A percentile compares a stretch with the other conserved stretches of the same genome.
phyloP scores from a whole-genome alignment of 1,284 basidiomycete genomes.

The Ceratorhiza oryzae-sativae region DNA sequence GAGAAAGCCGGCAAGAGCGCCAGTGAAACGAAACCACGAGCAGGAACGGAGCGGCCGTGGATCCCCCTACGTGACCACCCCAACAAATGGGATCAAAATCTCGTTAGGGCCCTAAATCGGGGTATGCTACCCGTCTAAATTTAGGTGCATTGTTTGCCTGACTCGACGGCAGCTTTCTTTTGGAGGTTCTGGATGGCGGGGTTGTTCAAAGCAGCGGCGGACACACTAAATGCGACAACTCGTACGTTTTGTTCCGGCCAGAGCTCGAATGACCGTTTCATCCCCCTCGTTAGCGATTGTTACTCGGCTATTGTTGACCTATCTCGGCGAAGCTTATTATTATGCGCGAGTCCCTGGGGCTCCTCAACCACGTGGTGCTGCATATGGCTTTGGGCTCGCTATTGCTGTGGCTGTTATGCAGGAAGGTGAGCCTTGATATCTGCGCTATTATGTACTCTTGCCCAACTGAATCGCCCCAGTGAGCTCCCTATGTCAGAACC shows the following conservation, averaged over 20 bases:
- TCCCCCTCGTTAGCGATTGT: constrained; percentile 15
- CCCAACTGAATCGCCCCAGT: background rate
- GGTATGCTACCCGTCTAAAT: background rate
- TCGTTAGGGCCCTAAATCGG: constrained; percentile 35
- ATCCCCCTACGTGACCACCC: constrained; percentile 31
- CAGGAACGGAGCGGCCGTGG: constrained; percentile 20
- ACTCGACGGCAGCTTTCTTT: constrained; percentile 16
- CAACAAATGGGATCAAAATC: constrained; percentile 37
- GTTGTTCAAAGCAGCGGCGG: constrained; percentile 30
- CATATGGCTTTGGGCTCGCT: constrained; percentile 25
- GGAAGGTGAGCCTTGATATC: constrained; percentile 6
- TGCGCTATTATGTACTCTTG: background rate
- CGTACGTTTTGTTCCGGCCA: background rate
- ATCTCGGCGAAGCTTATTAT: constrained; percentile 37
- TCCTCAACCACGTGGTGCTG: constrained; percentile 27
- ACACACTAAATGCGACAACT: constrained; percentile 27
- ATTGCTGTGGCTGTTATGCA: constrained; percentile 28
- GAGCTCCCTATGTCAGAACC: constrained; percentile 37
- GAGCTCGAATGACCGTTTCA: background rate
- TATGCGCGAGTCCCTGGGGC: constrained; percentile 24
- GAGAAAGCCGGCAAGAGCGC: background rate
- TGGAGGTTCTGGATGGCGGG: constrained; percentile 33
- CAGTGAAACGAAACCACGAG: background rate
- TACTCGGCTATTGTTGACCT: constrained; percentile 34
- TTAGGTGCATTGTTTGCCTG: background rate